Evolutionary conservation across 441 rosid genomes (phyloP).

Genomic region (Populus hybrid): DNA sequence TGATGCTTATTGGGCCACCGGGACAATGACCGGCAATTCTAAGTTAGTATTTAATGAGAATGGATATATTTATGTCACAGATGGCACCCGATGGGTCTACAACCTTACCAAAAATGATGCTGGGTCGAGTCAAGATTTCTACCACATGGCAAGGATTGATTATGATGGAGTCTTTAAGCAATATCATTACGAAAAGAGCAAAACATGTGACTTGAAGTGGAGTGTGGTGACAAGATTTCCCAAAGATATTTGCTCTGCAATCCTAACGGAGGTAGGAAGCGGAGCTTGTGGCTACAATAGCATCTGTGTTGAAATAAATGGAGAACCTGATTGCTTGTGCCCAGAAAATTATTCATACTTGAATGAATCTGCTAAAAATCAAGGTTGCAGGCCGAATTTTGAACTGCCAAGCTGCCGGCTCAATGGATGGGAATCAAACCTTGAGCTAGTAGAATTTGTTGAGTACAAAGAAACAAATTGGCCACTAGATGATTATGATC

Average conservation of each 20-base stretch:
- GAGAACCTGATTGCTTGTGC: neutral
- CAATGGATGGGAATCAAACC: neutral
- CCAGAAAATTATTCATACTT: neutral
- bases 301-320: neutral
- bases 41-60: slow-evolving; percentile 20
- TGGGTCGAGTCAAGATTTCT: neutral
- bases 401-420: neutral
- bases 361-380: neutral
- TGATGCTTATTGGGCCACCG: neutral
- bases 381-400: neutral
- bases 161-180: neutral
- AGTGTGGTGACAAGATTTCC: neutral
- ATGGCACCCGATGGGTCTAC: neutral
- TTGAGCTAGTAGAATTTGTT: neutral
- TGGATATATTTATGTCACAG: slow-evolving; percentile 23
- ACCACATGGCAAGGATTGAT: neutral
- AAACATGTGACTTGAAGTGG: neutral
- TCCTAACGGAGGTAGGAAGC: neutral
- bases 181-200: slow-evolving; percentile 26
- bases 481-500: slow-evolving; percentile 36
- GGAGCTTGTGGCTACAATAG: neutral
- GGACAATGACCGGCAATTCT: neutral
- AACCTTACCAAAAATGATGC: neutral
- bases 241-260: neutral
- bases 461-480: slow-evolving; percentile 17